Evolutionary conservation across 1,284 basidiomycete genomes (phyloP), one percentile per base, ranked within the genome.

Genomic region (Malassezia sp.): DNA sequence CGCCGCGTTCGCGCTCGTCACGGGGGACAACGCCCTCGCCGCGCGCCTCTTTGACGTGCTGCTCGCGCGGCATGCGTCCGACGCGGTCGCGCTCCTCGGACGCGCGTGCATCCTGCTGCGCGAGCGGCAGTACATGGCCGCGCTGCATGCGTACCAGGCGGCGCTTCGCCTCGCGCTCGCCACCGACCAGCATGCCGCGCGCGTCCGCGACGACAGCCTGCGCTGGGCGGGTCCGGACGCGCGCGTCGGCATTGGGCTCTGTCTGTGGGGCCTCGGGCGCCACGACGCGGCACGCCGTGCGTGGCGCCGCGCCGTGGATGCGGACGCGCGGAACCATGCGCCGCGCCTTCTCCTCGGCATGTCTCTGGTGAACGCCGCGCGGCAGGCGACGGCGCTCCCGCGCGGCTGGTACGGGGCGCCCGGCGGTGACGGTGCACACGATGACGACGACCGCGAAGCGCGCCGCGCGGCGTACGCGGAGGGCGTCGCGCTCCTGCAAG

Each of bases 171-270:
- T 65, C 39, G 54, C 48, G 20, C 36, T 67, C 7, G 40, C 56
- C 14, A 52, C 60, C 20, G 49, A 61, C 36, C 38, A 53, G 17
- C 49, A 47, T 14, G 60, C 59, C 32, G 49, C 52, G 1, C 48
- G 32, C 12, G 50, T 50, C 20, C 33, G 56, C 18, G 53, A 51
- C 11, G 33, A 50, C 37, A 40, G 27, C 5, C 43, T 57, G 21
- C 45, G 48, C 12, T 57, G 57, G 63, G 40, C 45, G 7, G 65
- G 67, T 4, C 63, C 67, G 17, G 67, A 70, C 33, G 57, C 67
- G 18, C 60, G 67, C 18, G 50, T 70, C 20, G 67, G 67, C 9
- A 59, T 70, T 24, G 67, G 67, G 27, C 57, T 70, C 41, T 65
- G 60, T 33, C 59, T 68, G 21, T 59, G 55, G 49, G 60, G 54